Base-by-base conservation (phyloP, 768 basidiomycete genomes). In the Sarcodon sp. region DNA sequence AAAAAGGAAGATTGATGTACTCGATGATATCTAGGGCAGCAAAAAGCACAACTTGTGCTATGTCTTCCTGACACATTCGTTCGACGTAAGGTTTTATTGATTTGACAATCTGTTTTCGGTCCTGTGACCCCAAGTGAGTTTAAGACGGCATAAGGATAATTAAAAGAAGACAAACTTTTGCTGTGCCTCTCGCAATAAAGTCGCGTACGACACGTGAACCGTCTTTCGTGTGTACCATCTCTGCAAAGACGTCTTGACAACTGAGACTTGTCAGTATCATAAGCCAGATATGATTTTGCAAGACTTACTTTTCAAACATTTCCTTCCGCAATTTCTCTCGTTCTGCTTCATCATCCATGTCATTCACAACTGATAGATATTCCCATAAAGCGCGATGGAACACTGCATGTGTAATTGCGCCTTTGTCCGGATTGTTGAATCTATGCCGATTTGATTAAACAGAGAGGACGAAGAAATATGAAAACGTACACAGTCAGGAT, bases 151-250 rank as follows among this genome's bases (percentile, higher is more conserved):
- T 10, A 13, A 12, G 10, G 7, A 34, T 8, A n/a, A 18, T 0
- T 7, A 11, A 27, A 21, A 9, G 16, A 4, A 10, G 31, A 50
- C 35, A 18, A 47, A 82, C 86, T 68, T 96, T 97, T 4, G 92
- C 89, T 10, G 74, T 77, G 4, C 89, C 89, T 39, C 75, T 72
- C 0, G 83, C 87, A 35, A 94, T 71, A 61, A 96, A 87, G 52
- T 91, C 83, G 38, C 92, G 79, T 3, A 87, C 90, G 27, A 76
- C 80, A 16, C 87, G 79, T 50, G 88, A 87, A 15, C 92, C 92
- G 55, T 94, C 87, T 58, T 79, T 89, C 12, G 92, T 97, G 57
- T 97, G 92, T 0, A 92, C 88, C 74, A 94, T 87, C 59, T 96
- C 92, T 0, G 91, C 83, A 6, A 94, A 68, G 15, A 83, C 73